phyloP scores from a whole-genome alignment of 371 early-diverging fungal species.

The Rhizopus sp. region DNA sequence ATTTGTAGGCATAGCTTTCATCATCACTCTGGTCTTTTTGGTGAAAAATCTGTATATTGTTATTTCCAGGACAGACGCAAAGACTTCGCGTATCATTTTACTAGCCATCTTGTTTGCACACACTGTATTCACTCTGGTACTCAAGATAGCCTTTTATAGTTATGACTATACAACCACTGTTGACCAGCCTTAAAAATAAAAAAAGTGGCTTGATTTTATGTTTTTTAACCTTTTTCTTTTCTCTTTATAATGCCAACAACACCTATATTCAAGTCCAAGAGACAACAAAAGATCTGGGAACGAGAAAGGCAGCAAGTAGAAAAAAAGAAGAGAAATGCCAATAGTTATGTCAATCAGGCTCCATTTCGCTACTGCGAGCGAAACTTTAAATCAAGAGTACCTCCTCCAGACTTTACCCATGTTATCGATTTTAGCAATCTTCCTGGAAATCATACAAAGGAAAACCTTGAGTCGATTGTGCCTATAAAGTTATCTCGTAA shows the following conservation, averaged over 20 bases:
- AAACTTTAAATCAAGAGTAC: constrained; percentile 61
- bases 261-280: constrained; percentile 31
- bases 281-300: constrained; percentile 48
- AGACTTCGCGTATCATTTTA: constrained; percentile 68
- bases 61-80: constrained; percentile 61
- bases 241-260: constrained; percentile 1
- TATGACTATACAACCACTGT: constrained; percentile 26
- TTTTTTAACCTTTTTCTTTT: neutral
- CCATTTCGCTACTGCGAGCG: constrained; percentile 82
- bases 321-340: constrained; percentile 24
- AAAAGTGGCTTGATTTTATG: constrained; percentile 2
- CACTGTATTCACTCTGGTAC: constrained; percentile 70
- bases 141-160: constrained; percentile 83
- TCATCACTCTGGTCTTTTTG: constrained; percentile 41
- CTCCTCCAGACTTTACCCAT: constrained; percentile 55
- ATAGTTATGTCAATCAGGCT: constrained; percentile 60
- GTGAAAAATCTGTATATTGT: constrained; percentile 66
- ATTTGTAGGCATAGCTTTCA: constrained; percentile 63
- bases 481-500: constrained; percentile 28
- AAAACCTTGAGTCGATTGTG: constrained; percentile 28
- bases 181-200: neutral
- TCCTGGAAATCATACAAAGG: constrained; percentile 24
- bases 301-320: constrained; percentile 30
- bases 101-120: constrained; percentile 69
- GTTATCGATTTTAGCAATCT: constrained; percentile 57